These are phyloP conservation scores for Fusarium proliferatum DNA, from an alignment of 2,329 filamentous ascomycete genomes.

Conservation along the genomic window DNA sequence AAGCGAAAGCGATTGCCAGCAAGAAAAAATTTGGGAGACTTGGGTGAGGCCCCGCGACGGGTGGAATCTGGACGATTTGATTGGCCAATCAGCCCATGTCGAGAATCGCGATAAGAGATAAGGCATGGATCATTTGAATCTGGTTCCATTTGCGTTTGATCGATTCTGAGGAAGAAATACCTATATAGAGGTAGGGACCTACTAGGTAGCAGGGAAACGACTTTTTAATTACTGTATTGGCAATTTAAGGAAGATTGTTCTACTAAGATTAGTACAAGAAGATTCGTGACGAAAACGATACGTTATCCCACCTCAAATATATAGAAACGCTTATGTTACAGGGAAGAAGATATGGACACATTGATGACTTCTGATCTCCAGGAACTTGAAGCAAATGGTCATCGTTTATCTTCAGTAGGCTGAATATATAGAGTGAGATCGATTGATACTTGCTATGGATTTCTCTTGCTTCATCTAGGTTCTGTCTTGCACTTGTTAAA, in stretches of 20 bases:
- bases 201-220: neutral
- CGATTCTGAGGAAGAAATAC: neutral
- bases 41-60: constrained; percentile 36
- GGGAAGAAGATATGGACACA: neutral
- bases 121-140: neutral
- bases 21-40: constrained; percentile 45
- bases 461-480: neutral
- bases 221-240: neutral
- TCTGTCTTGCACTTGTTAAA: neutral
- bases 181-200: no score
- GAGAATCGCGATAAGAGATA: constrained; percentile 34
- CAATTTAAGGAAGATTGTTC: neutral
- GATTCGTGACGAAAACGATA: neutral
- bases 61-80: neutral
- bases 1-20: constrained; percentile 15
- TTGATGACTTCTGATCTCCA: neutral
- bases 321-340: neutral
- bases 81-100: constrained; percentile 36
- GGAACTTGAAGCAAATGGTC: neutral
- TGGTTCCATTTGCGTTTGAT: neutral
- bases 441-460: neutral
- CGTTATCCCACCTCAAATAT: neutral
- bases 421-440: neutral
- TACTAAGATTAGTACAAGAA: neutral
- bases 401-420: neutral